Evolutionary conservation across 164 flowering plant species (phyloP), one percentile per base, ranked within the genome.

Genomic region (Tetrastigma voinierianum): DNA sequence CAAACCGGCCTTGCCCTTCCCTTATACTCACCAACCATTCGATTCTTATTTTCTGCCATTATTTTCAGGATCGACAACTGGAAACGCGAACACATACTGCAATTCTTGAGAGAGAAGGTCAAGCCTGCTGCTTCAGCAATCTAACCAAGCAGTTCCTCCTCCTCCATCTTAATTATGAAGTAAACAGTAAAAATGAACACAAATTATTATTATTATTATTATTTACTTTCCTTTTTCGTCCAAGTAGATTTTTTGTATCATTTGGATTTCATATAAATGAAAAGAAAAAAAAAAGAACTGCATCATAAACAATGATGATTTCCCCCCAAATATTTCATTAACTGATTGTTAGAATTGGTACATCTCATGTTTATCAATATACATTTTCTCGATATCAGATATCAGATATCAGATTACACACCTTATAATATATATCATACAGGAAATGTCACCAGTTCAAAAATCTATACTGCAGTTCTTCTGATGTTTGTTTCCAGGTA

Each of bases 31-130:
- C n/a, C n/a, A n/a, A n/a, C n/a, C n/a, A n/a, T n/a, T n/a, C n/a
- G n/a, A n/a, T 32, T 32, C 40, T 32, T 32, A 32, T 32, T 32
- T 25, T 32, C 40, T 32, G 40, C 32, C 62, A 40, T 49, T 14
- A 21, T 20, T 49, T 76, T 67, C 88, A 90, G 98, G 61, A 81
- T 92, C 54, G 96, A 90, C 76, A 89, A 92, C 72, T 92, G 96
- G 96, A 92, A 90, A 72, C 93, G 90, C 8, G 96, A 92, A 66
- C 95, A 90, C 58, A 74, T 90, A 59, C 80, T 79, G 66, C 93
- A 85, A 71, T 92, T 88, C 74, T 68, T 92, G 60, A 69, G 65
- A 52, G 91, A 82, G 81, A 93, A 87, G 81, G 86, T 93, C 49
- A 86, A 83, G 65, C 78, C 79, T 19, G 16, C 52, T 61, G 61